Conservation (phyloP, 2,329 filamentous ascomycete species). For the Nothophoma quercina region DNA sequence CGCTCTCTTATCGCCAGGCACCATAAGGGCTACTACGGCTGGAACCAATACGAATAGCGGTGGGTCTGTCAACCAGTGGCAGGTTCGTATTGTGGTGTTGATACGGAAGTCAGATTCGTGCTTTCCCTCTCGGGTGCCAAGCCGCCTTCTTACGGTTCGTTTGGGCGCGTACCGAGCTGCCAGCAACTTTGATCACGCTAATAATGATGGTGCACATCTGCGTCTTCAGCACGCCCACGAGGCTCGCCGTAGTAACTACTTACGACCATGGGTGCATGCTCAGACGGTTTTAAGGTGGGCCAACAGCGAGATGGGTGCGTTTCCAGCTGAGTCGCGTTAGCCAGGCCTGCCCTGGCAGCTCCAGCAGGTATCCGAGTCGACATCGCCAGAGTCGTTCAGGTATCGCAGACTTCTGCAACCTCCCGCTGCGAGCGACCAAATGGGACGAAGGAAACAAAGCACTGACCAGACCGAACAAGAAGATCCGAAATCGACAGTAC, state of each 20-base stretch:
- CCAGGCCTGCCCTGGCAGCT: background rate
- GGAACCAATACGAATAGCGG: background rate
- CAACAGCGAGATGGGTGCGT: background rate
- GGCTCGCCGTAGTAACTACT: conserved; percentile 1
- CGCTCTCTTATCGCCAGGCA: too few relatives aligned
- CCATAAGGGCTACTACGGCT: too few relatives aligned
- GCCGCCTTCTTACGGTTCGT: background rate
- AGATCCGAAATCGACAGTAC: background rate
- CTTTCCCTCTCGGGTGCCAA: background rate
- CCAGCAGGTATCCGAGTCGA: background rate
- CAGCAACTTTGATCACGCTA: background rate
- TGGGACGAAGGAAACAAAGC: background rate
- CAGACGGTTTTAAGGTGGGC: background rate
- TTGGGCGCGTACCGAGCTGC: background rate
- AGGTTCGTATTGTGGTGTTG: background rate
- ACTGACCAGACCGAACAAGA: background rate
- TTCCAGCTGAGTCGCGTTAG: background rate
- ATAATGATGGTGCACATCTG: background rate
- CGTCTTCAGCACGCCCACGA: background rate
- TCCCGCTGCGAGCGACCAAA: background rate
- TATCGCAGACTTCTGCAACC: background rate
- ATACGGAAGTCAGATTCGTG: background rate
- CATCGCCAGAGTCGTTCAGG: background rate
- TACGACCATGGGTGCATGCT: background rate
- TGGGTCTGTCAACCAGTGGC: background rate